Percentiles rank a stretch among this genome's conserved stretches.
These are phyloP conservation scores for Pleurotus giganteus DNA, from an alignment of 768 basidiomycete genomes.

Conservation along the genomic window DNA sequence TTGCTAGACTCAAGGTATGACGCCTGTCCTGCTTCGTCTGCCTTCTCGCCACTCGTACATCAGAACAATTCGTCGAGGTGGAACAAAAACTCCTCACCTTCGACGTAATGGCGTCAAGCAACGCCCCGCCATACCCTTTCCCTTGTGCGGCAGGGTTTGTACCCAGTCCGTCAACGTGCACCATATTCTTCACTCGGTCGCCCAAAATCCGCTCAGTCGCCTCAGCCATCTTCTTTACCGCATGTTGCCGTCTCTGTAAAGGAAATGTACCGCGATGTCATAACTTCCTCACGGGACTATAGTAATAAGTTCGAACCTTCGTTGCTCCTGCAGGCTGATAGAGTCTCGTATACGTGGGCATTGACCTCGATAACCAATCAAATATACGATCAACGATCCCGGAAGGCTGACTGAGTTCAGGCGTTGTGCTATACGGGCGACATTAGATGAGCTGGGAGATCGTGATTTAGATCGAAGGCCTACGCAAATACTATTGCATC, in stretches of 20 bases:
- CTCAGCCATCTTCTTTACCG: conserved; percentile 19
- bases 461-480: background rate
- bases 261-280: background rate
- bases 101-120: conserved; percentile 23
- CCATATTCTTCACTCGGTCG: conserved; percentile 25
- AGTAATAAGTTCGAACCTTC: background rate
- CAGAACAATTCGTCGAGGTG: no score
- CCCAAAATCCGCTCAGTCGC: conserved; percentile 21
- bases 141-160: conserved; percentile 26
- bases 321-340: background rate
- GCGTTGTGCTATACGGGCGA: background rate
- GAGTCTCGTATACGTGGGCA: background rate
- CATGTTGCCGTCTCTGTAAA: conserved; percentile 18
- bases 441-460: background rate
- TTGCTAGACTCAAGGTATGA: no score
- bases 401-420: background rate
- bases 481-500: background rate
- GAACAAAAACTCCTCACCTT: no score
- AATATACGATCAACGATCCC: background rate
- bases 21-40: no score
- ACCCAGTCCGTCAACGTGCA: conserved; percentile 25
- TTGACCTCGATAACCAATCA: background rate
- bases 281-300: no score
- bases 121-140: conserved; percentile 27
- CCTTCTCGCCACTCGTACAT: no score